A percentile compares a stretch with the other conserved stretches of the same genome.
Evolutionary conservation across 164 flowering plant species (phyloP).

Genomic region (Vitis amurensis): DNA sequence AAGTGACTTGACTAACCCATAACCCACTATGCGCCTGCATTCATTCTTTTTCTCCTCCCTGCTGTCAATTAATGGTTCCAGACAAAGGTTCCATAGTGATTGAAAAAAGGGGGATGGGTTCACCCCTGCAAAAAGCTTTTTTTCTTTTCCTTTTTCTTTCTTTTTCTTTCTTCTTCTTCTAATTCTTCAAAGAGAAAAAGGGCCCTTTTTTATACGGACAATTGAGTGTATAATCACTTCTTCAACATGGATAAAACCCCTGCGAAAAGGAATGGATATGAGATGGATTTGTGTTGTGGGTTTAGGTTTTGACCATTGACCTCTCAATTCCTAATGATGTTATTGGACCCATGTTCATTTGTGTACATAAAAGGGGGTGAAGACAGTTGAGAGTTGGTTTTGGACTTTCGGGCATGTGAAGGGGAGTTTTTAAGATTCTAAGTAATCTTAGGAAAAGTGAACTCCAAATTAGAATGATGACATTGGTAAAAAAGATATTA

Average conservation of each 20-base stretch:
- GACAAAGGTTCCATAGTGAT: background rate
- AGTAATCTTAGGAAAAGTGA: background rate
- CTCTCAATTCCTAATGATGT: background rate
- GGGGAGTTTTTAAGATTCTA: background rate
- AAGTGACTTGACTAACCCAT: constrained; percentile 32
- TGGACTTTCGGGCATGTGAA: background rate
- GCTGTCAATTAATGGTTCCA: background rate
- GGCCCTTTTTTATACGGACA: constrained; percentile 11
- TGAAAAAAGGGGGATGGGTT: constrained; percentile 9
- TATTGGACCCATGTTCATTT: background rate
- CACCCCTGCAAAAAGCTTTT: background rate
- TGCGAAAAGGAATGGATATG: too few species aligned
- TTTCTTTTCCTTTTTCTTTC: too few species aligned
- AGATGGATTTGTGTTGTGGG: too few species aligned
- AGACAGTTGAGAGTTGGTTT: background rate
- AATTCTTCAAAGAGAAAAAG: constrained; percentile 11
- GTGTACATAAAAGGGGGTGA: background rate
- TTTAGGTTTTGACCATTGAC: constrained; percentile 3
- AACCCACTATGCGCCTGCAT: background rate
- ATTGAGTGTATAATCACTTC: constrained; percentile 19
- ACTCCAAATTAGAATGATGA: too few species aligned
- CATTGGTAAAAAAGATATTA: too few species aligned
- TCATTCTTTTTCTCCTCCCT: background rate
- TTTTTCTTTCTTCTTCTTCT: background rate
- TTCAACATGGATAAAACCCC: background rate